phyloP scores from a whole-genome alignment of 768 basidiomycete genomes.

The Psilocybe azurescens region DNA sequence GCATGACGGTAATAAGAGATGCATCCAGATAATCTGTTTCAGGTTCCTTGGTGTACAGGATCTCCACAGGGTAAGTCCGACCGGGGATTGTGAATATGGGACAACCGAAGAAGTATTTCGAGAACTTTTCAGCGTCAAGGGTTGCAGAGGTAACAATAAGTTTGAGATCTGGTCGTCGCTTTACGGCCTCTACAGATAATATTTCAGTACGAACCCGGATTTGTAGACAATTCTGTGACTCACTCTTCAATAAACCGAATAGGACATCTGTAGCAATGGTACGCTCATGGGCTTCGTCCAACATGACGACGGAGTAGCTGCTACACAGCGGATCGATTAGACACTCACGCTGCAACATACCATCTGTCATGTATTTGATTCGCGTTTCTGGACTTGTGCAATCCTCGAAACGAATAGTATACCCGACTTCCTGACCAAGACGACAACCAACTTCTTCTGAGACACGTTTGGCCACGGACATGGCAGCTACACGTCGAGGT shows the following conservation, averaged over 20 bases:
- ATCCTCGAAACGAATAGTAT: conserved; percentile 99
- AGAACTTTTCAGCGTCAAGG: conserved; percentile 99
- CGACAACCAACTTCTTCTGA: conserved; percentile 98
- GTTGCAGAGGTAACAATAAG: conserved; percentile 99
- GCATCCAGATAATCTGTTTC: conserved; percentile 98
- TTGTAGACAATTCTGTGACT: conserved; percentile 25
- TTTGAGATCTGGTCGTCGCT: conserved; percentile 93
- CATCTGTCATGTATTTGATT: conserved; percentile 99
- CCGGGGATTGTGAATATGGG: conserved; percentile 99
- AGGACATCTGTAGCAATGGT: conserved; percentile 99
- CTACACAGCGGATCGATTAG: conserved; percentile 94
- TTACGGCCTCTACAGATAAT: conserved; percentile 78
- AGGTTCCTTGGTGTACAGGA: conserved; percentile 98
- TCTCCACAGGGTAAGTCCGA: conserved; percentile 97
- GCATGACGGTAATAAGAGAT: conserved; percentile 98
- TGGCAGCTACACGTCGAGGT: conserved; percentile 98
- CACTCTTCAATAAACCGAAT: conserved; percentile 94
- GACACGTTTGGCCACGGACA: conserved; percentile 99
- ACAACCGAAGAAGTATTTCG: conserved; percentile 98
- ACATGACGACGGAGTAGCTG: conserved; percentile 94
- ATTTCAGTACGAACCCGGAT: conserved; percentile 15
- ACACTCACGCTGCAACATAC: conserved; percentile 98
- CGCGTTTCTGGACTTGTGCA: conserved; percentile 98
- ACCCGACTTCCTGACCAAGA: conserved; percentile 96
- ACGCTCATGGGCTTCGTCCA: conserved; percentile 98